A percentile compares a stretch with the other conserved stretches of the same genome.
Conservation (phyloP, 164 flowering plant genomes). For the Warburgia ugandensis region DNA sequence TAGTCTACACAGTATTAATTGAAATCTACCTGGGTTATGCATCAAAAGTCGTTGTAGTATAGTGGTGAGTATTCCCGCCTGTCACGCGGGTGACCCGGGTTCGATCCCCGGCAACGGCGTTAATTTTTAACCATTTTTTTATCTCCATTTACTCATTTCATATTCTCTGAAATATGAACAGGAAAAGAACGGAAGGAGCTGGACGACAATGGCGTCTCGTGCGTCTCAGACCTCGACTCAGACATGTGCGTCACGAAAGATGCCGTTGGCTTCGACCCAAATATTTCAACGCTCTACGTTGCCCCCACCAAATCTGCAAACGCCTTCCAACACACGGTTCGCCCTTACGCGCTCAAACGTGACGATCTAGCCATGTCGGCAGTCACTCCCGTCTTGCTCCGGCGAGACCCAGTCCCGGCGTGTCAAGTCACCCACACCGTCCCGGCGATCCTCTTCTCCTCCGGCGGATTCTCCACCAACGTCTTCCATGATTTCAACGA, state of each 20-base stretch:
- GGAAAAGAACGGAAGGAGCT: conserved; percentile 5
- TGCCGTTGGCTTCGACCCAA: not conserved
- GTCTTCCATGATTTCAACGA: conserved; percentile 13
- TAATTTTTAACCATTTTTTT: too few species aligned
- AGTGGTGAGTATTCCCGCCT: conserved; percentile 47
- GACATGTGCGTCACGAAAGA: conserved; percentile 4
- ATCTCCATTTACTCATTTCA: not conserved
- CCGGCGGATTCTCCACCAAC: conserved; percentile 8
- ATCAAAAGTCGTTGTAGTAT: conserved; percentile 29
- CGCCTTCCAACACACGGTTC: not conserved
- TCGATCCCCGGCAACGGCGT: conserved; percentile 44
- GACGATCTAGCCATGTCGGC: not conserved
- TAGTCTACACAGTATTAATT: too few species aligned
- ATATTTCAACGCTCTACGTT: not conserved
- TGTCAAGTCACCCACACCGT: conserved; percentile 3
- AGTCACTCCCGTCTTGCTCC: conserved; percentile 1
- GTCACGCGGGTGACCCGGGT: conserved; percentile 46
- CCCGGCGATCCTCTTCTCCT: conserved; percentile 9
- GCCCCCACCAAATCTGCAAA: not conserved
- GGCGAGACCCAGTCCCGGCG: not conserved
- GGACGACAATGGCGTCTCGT: conserved; percentile 7
- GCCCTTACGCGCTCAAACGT: not conserved
- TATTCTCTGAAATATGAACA: not conserved
- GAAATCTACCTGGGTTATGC: too few species aligned
- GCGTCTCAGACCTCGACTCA: conserved; percentile 2